These are phyloP conservation scores for Syzygium oleosum DNA, from an alignment of 345 rosid genomes.

Conservation along the genomic window DNA sequence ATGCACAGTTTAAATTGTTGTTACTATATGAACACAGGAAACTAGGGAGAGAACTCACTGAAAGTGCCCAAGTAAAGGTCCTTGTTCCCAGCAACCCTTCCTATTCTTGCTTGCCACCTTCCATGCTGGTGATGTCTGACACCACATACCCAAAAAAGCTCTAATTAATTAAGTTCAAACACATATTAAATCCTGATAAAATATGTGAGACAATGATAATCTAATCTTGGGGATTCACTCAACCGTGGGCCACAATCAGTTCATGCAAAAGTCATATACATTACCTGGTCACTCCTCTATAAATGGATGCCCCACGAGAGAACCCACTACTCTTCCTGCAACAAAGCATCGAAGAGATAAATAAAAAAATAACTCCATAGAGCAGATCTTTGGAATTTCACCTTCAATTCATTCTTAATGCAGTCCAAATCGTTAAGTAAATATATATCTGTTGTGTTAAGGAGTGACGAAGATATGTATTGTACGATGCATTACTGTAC, in stretches of 20 bases:
- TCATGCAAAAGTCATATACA: background rate
- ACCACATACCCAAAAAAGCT: background rate
- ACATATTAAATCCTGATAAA: background rate
- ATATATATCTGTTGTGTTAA: constrained; percentile 2
- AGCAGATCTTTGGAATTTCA: background rate
- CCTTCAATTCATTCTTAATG: background rate
- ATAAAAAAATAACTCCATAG: background rate
- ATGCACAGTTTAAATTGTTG: background rate
- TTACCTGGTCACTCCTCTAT: constrained; percentile 93
- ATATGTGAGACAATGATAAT: background rate
- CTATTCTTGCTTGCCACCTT: constrained; percentile 98
- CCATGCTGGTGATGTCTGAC: constrained; percentile 95
- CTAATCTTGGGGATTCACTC: background rate
- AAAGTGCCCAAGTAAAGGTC: constrained; percentile 94
- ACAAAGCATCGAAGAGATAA: background rate
- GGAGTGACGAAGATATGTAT: background rate
- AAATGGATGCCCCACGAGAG: constrained; percentile 93
- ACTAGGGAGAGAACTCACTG: constrained; percentile 24
- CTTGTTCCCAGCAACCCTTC: constrained; percentile 95
- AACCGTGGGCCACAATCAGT: background rate
- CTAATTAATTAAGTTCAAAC: background rate
- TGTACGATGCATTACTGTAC: constrained; percentile 14
- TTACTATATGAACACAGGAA: background rate
- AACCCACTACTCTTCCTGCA: constrained; percentile 95
- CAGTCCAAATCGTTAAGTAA: background rate